Percentiles rank a stretch among this genome's conserved stretches.
These are phyloP conservation scores for Lanmaoa pseudosensibilis DNA, from an alignment of 768 basidiomycete species.

Conservation along the genomic window DNA sequence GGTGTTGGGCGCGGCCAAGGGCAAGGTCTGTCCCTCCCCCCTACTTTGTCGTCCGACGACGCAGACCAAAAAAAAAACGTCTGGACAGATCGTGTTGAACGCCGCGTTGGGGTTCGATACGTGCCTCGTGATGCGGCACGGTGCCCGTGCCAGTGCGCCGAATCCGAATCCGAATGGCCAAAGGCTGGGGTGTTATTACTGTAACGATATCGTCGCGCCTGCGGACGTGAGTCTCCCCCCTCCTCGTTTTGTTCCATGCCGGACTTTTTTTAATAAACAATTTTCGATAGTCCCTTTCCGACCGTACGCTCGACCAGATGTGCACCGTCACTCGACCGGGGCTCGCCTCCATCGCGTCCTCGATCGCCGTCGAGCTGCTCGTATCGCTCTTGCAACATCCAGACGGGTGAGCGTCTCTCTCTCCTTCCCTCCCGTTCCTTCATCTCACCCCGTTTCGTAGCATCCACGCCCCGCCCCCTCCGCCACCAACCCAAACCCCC, in stretches of 20 bases:
- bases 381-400: conserved; percentile 90
- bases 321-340: conserved; percentile 98
- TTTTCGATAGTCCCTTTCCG: conserved; percentile 58
- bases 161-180: conserved; percentile 22
- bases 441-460: conserved; percentile 28
- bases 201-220: conserved; percentile 97
- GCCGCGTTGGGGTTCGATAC: conserved; percentile 95
- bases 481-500: conserved; percentile 36
- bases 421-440: neutral
- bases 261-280: neutral
- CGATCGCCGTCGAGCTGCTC: conserved; percentile 90
- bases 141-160: conserved; percentile 48
- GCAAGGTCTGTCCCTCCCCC: conserved; percentile 55
- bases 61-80: neutral
- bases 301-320: conserved; percentile 97
- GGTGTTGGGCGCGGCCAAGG: conserved; percentile 78
- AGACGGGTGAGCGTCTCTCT: conserved; percentile 55
- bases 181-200: conserved; percentile 92
- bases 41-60: neutral
- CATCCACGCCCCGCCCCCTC: conserved; percentile 70
- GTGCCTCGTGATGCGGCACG: conserved; percentile 96
- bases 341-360: conserved; percentile 87
- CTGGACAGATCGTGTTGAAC: conserved; percentile 79
- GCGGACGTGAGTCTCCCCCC: conserved; percentile 64
- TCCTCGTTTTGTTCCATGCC: neutral